These are phyloP conservation scores for Syncephalastrum contaminatum DNA, from an alignment of 371 early-diverging fungal species.

Conservation along the genomic window DNA sequence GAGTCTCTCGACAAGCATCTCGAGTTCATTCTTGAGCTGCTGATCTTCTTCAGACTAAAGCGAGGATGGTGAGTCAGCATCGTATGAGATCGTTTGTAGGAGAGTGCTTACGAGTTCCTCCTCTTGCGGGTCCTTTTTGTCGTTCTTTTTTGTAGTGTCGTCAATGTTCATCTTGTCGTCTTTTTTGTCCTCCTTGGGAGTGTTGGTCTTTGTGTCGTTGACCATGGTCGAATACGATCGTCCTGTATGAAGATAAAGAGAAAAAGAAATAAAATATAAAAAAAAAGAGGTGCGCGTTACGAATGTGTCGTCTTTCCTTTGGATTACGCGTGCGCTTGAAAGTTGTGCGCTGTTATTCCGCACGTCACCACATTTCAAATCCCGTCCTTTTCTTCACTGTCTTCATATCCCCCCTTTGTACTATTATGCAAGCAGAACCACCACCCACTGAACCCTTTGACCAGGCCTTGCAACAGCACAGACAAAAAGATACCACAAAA, in stretches of 20 bases:
- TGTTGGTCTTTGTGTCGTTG: conserved; percentile 18
- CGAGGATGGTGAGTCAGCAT: conserved; percentile 6
- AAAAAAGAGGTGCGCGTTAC: too few species aligned
- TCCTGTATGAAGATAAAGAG: too few species aligned
- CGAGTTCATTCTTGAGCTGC: conserved; percentile 89
- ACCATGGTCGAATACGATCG: conserved; percentile 17
- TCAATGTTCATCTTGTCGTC: conserved; percentile 29
- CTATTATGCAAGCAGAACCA: neutral
- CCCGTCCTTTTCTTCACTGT: neutral
- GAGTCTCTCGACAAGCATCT: conserved; percentile 90
- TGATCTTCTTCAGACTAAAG: conserved; percentile 95
- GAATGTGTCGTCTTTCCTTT: too few species aligned
- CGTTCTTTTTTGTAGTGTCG: conserved; percentile 36
- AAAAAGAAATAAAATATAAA: too few species aligned
- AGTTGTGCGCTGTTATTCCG: too few species aligned
- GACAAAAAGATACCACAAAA: conserved; percentile 47
- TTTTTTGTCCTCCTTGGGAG: conserved; percentile 9
- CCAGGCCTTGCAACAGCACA: conserved; percentile 34
- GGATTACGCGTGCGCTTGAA: too few species aligned
- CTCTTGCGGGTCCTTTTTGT: conserved; percentile 42
- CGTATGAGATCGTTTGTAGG: conserved; percentile 1
- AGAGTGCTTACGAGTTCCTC: conserved; percentile 45
- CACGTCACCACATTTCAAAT: too few species aligned
- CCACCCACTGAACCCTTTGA: conserved; percentile 9
- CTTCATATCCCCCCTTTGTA: neutral